Evolutionary conservation across 371 early-diverging fungal species (phyloP).

Genomic region (Mucor ambiguus): DNA sequence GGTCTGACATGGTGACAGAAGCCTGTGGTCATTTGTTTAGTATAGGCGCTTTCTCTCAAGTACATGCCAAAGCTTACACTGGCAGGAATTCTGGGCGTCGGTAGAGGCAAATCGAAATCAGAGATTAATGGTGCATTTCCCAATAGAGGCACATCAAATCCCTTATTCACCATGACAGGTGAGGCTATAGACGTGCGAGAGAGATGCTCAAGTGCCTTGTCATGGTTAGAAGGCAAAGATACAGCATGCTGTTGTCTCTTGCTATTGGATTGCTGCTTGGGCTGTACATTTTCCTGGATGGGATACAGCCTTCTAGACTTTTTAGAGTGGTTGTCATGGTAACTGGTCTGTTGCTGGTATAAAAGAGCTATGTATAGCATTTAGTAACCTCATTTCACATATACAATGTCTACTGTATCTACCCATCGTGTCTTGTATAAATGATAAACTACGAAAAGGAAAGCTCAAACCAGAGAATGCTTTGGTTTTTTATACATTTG

Average conservation of each 20-base stretch:
- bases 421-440: neutral
- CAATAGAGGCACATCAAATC: slow-evolving; percentile 38
- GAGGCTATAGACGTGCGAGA: neutral
- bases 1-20: slow-evolving; percentile 42
- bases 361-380: neutral
- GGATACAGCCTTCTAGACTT: slow-evolving; percentile 8
- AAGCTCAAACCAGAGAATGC: neutral
- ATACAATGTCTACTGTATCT: neutral
- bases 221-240: neutral
- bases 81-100: slow-evolving; percentile 41
- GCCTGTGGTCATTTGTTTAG: slow-evolving; percentile 25
- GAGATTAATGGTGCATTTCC: slow-evolving; percentile 52
- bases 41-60: neutral
- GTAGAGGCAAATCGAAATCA: slow-evolving; percentile 35
- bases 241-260: neutral
- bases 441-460: neutral
- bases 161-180: neutral
- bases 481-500: neutral
- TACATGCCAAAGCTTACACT: slow-evolving; percentile 30
- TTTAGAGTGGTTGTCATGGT: neutral
- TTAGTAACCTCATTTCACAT: neutral
- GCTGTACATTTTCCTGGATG: neutral
- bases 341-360: neutral
- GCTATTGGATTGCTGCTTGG: slow-evolving; percentile 6
- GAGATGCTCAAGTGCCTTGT: neutral